Evolutionary conservation across 805 yeast species (phyloP), one percentile per base, ranked within the genome.

Genomic region (Barnettozyma salicaria): DNA sequence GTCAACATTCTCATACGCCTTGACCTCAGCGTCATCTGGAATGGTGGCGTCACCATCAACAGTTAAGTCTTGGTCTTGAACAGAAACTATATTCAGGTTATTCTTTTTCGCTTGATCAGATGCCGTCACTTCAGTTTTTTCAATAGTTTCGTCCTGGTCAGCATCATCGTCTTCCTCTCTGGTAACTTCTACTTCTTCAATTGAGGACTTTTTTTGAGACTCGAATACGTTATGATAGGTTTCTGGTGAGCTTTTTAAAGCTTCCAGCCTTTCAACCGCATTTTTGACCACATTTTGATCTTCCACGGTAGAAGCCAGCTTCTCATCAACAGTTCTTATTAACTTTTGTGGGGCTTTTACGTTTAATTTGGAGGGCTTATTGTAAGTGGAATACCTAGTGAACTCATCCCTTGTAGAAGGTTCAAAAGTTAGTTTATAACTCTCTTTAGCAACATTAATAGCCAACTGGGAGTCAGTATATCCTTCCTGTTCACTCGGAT

Each of bases 361-460:
- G 21, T 60, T 65, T n/a, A 45, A 42, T 8, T 49, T 49, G 6
- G 39, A 23, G 9, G 64, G 60, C 36, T 58, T 66, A 37, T 55
- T 63, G 42, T 67, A 77, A 13, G 75, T 64, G 1, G 78, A 62
- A 43, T 68, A 70, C 34, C 94, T 69, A 3, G 86, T 72, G 50
- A 83, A 87, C 45, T 79, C 80, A 62, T 92, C 98, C 45, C 72
- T 76, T 0, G 95, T 76, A 6, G 72, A 78, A 5, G 81, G 71
- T 54, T 86, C 95, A 55, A 90, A 88, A 54, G 83, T 78, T 52
- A 92, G 62, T 45, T 84, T 71, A 59, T 86, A 92, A 4, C 88
- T 76, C 49, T 80, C 81, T 49, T 78, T 76, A 52, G 89, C 78
- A 27, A 90, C 73, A 32, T 85, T 79, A 14, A 92, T 90, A 52